phyloP scores from a whole-genome alignment of 306 rosid genomes.

The Gastrolobium villosum region DNA sequence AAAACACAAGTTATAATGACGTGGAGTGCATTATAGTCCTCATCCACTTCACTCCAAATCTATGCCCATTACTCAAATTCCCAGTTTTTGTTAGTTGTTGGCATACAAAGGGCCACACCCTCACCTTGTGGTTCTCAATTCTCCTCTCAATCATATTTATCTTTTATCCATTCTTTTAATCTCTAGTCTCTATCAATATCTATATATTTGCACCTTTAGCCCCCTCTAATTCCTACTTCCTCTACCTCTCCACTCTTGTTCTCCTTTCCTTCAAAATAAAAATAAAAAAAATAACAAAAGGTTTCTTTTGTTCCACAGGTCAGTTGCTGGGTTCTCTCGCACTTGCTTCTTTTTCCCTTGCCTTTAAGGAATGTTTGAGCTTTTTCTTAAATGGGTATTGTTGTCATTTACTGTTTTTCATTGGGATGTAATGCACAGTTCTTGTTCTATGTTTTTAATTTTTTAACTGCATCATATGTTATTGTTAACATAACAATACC shows the following conservation, averaged over 20 bases:
- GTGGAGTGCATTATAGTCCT: slow-evolving; percentile 8
- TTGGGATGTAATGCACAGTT: not conserved
- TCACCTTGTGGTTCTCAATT: slow-evolving; percentile 65
- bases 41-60: not conserved
- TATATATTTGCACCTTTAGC: not conserved
- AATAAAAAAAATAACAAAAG: not conserved
- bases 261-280: not conserved
- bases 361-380: not conserved
- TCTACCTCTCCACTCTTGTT: not conserved
- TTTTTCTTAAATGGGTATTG: not conserved
- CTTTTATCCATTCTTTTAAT: slow-evolving; percentile 22
- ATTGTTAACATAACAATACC: not conserved
- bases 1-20: no score
- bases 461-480: not conserved
- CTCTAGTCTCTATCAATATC: not conserved
- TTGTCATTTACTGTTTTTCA: slow-evolving; percentile 1
- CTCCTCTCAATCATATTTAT: slow-evolving; percentile 8
- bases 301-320: slow-evolving; percentile 46
- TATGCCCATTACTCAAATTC: slow-evolving; percentile 16
- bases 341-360: not conserved
- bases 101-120: slow-evolving; percentile 68
- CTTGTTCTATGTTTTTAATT: not conserved
- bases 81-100: slow-evolving; percentile 54
- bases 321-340: slow-evolving; percentile 35
- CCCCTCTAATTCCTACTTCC: not conserved